phyloP scores from a whole-genome alignment of 192 early-diverging fungal species.

The Coemansia sp. region DNA sequence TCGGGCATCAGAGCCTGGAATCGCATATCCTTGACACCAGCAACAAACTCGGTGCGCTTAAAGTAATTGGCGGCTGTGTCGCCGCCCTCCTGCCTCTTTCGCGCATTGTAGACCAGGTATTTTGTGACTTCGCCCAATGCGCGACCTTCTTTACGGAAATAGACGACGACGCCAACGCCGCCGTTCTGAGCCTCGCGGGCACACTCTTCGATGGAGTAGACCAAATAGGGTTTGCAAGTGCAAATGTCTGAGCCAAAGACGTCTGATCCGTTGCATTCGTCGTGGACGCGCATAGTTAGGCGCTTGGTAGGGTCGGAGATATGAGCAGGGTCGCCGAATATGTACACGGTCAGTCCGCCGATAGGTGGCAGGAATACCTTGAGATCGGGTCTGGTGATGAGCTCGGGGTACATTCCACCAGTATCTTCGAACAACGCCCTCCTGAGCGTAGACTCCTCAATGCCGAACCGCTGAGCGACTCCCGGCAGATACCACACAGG shows the following conservation, averaged over 20 bases:
- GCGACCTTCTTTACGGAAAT: conserved; percentile 95
- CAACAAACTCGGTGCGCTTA: conserved; percentile 81
- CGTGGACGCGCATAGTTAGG: conserved; percentile 86
- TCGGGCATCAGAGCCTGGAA: conserved; percentile 98
- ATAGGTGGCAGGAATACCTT: conserved; percentile 95
- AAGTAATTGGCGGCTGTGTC: conserved; percentile 93
- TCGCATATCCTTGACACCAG: conserved; percentile 93
- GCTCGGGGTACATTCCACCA: conserved; percentile 95
- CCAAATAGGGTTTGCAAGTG: conserved; percentile 79
- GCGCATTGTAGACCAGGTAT: conserved; percentile 94
- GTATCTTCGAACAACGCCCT: conserved; percentile 88
- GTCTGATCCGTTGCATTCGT: conserved; percentile 94
- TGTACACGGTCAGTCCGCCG: conserved; percentile 90
- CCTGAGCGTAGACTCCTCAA: conserved; percentile 80
- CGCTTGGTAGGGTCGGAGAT: conserved; percentile 81
- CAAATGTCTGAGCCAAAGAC: conserved; percentile 88
- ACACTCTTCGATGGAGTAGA: conserved; percentile 89
- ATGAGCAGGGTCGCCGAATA: conserved; percentile 83
- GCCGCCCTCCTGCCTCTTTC: conserved; percentile 81
- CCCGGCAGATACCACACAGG: conserved; percentile 96
- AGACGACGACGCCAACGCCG: conserved; percentile 92
- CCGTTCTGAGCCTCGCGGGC: conserved; percentile 87
- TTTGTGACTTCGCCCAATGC: conserved; percentile 95
- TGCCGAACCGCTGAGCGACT: conserved; percentile 84
- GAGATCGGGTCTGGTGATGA: conserved; percentile 89